Base-by-base conservation (phyloP, 306 rosid species). In the Fragaria nilgerrensis region DNA sequence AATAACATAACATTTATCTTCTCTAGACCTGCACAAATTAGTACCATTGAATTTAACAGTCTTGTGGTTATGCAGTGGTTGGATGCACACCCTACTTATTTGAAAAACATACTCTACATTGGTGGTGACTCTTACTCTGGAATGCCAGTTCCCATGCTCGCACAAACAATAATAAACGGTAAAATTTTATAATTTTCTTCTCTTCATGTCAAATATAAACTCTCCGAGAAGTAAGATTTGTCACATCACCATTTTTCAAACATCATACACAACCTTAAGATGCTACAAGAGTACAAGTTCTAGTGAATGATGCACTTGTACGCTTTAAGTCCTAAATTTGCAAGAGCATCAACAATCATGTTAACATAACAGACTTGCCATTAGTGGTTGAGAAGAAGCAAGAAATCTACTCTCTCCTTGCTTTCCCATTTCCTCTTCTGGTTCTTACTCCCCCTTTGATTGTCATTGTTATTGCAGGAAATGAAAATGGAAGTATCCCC, bases 71-170 rank as follows among this genome's bases (percentile, higher is more conserved):
- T 78, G 77, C 71, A 78, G 81, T 78, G 81, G 81, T 17, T 78
- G 39, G 39, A 32, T 16, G 36, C 20, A 14, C 81, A 78, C 63
- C 76, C 76, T 71, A 29, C 65, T 6, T 78, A 19, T n/a, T 2
- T 48, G 37, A 59, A 22, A 62, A 78, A 61, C 73, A 29, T 43
- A 48, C 52, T 78, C 53, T 78, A 71, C 27, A n/a, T 78, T 47
- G 81, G 81, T 56, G 81, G 81, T 27, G 81, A 71, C 14, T 78
- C 81, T 5, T 78, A 78, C 50, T 34, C 64, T 9, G 81, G 81
- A 45, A 71, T 34, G 10, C 70, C 76, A 16, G 29, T 71, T 23
- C 81, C 81, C 2, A 59, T 78, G 13, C 49, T 78, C 45, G 65
- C 72, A 19, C 77, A 61, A 71, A 22, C 25, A 29, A 78, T 78